Base-by-base conservation (phyloP, 2,329 filamentous ascomycete species). In the Sporothrix mexicana region DNA sequence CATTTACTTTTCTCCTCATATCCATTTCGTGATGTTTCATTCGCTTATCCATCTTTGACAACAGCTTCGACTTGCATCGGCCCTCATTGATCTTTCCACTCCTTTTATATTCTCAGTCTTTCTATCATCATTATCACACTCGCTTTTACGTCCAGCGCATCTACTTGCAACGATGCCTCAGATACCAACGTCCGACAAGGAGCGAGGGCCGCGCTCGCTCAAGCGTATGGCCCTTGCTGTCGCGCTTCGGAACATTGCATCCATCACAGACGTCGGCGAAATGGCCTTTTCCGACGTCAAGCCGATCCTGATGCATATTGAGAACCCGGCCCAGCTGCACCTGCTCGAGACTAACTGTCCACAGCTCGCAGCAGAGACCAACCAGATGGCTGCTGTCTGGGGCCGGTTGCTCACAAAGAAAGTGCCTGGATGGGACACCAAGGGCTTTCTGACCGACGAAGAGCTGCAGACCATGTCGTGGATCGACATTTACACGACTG, bases 371-470 rank as follows among this genome's bases (percentile, higher is more conserved):
- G 89, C 90, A 57, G 85, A 92, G 71, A 85, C 88, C 74, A 89
- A 89, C 51, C 85, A 92, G 72, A 90, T 90, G 53, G 86, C 84
- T 23, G 92, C 94, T 77, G 84, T 95, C 74, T 98, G 95, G 95
- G 82, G 89, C 57, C 87, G 88, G 41, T 88, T 98, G 78, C 96
- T 98, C 80, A 87, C 88, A 69, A 88, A 90, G 66, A 90, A 97
- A 77, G 93, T 97, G 74, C 90, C 90, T 1, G 83, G 88, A 72
- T 91, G 90, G 80, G 85, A 90, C 57, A 83, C 84, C 62, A 89
- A 92, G 78, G 87, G 88, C 36, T 88, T 90, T 76, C 84, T 88
- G 30, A 92, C 93, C 0, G 85, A 86, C 72, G 84, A 88, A 30
- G 92, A 93, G 10, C 67, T 59, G 4, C 47, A 41, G 43, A 23